Base-by-base conservation (phyloP, 805 yeast species). In the Kluyveromyces starmeri region DNA sequence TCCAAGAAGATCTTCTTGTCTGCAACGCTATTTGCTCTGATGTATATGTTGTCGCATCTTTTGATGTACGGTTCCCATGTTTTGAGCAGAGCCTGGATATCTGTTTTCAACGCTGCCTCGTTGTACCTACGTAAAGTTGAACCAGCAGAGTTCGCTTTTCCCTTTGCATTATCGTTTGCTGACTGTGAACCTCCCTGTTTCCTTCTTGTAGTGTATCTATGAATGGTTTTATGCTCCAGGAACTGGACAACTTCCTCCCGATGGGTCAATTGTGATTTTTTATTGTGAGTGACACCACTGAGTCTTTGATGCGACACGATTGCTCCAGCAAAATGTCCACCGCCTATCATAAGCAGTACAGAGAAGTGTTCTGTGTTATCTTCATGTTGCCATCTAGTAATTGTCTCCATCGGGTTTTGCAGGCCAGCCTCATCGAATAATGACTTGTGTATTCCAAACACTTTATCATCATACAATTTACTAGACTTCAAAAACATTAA, bases 291-390 rank as follows among this genome's bases (percentile, higher is more conserved):
- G 43, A 70, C 71, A 2, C 70, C 67, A 25, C 64, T 65, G 33
- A 64, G 62, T 16, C 73, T 78, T 32, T 65, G 65, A 50, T 88
- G 96, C 2, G 85, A 75, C 7, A 92, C 68, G 27, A 92, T 81
- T 0, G 96, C 96, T 13, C 92, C 98, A 0, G 97, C 95, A 64
- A 92, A 92, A 61, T 92, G 96, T 27, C 98, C 98, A 28, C 97
- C 96, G 11, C 96, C 96, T 35, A 92, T 73, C 95, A 92, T 84
- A 45, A 92, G 72, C 9, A 92, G 57, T 1, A 94, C 94, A 4
- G 95, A 83, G 28, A 68, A 67, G 3, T 62, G 60, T 0, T 35
- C 28, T 2, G 48, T 35, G 10, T 36, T 42, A 8, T 37, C 29
- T 5, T 17, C 30, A 10, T 23, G 36, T 37, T 48, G 64, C 68